Conservation (phyloP, 1,284 basidiomycete genomes). For the Neolentinus lepideus region DNA sequence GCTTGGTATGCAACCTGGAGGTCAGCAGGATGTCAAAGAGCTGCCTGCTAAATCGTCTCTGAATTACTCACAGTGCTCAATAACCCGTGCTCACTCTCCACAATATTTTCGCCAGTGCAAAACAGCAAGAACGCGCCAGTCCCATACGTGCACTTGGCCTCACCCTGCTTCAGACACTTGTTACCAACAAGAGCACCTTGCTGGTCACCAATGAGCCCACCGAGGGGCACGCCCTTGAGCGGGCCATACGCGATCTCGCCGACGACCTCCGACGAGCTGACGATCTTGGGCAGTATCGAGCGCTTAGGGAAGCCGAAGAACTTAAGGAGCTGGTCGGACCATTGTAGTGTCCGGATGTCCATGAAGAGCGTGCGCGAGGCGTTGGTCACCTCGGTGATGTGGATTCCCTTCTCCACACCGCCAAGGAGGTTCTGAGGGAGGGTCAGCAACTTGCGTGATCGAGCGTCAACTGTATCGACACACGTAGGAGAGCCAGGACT, state of each 20-base stretch:
- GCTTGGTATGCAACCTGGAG: constrained; percentile 86
- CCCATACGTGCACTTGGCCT: constrained; percentile 94
- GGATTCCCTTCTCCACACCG: constrained; percentile 58
- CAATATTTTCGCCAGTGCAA: constrained; percentile 85
- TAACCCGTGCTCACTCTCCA: constrained; percentile 82
- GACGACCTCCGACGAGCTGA: constrained; percentile 90
- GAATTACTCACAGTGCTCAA: constrained; percentile 68
- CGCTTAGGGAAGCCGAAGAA: constrained; percentile 78
- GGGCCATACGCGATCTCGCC: constrained; percentile 67
- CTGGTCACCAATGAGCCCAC: constrained; percentile 93
- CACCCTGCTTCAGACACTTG: constrained; percentile 81
- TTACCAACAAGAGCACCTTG: constrained; percentile 96
- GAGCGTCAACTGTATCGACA: constrained; percentile 17
- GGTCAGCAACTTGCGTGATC: constrained; percentile 7
- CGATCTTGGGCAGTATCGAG: constrained; percentile 81
- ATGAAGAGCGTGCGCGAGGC: constrained; percentile 94
- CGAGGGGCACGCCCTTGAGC: constrained; percentile 78
- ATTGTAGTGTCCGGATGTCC: constrained; percentile 76
- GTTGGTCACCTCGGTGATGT: constrained; percentile 94
- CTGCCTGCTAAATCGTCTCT: not conserved
- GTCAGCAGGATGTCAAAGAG: constrained; percentile 14
- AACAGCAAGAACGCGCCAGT: constrained; percentile 96
- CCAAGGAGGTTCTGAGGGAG: constrained; percentile 74
- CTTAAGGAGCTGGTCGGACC: constrained; percentile 78
- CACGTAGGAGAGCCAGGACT: constrained; percentile 94